phyloP scores from a whole-genome alignment of 2,329 filamentous ascomycete species.

The Amauroascus verrucosus region DNA sequence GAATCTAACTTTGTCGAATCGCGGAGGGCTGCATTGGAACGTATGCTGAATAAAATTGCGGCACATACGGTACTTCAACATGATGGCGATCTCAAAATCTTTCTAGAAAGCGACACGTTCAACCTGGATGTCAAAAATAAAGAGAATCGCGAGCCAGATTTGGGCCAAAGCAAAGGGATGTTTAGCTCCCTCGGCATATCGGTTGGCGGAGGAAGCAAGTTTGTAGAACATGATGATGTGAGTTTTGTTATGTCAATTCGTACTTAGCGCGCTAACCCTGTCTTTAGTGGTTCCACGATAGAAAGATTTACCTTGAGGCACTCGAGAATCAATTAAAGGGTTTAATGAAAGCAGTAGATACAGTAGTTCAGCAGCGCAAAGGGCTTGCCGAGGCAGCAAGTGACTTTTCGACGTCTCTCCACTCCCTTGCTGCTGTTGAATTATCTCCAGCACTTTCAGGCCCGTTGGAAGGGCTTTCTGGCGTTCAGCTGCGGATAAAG shows the following conservation, averaged over 20 bases:
- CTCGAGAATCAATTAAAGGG: slow-evolving; percentile 84
- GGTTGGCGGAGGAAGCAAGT: slow-evolving; percentile 69
- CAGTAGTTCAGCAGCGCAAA: slow-evolving; percentile 83
- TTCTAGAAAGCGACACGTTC: slow-evolving; percentile 91
- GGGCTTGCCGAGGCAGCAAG: slow-evolving; percentile 85
- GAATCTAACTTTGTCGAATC: slow-evolving; percentile 95
- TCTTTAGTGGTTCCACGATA: slow-evolving; percentile 87
- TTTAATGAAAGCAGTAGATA: slow-evolving; percentile 85
- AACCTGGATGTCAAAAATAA: slow-evolving; percentile 97
- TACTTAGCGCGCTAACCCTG: slow-evolving; percentile 14
- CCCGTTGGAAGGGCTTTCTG: slow-evolving; percentile 81
- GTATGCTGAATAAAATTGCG: slow-evolving; percentile 95
- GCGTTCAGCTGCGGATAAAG: slow-evolving; percentile 83
- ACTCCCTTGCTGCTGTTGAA: slow-evolving; percentile 84
- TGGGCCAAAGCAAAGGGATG: slow-evolving; percentile 87
- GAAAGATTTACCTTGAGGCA: slow-evolving; percentile 86
- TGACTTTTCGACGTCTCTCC: slow-evolving; percentile 88
- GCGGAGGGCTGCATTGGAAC: slow-evolving; percentile 78
- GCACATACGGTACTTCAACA: slow-evolving; percentile 83
- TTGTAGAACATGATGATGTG: slow-evolving; percentile 94
- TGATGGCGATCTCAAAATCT: slow-evolving; percentile 87
- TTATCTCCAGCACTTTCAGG: slow-evolving; percentile 78
- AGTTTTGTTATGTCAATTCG: slow-evolving; percentile 27
- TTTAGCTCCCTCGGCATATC: slow-evolving; percentile 73
- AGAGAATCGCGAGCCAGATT: slow-evolving; percentile 75